These are phyloP conservation scores for Penicillium polonicum DNA, from an alignment of 2,329 filamentous ascomycete genomes.

Conservation along the genomic window DNA sequence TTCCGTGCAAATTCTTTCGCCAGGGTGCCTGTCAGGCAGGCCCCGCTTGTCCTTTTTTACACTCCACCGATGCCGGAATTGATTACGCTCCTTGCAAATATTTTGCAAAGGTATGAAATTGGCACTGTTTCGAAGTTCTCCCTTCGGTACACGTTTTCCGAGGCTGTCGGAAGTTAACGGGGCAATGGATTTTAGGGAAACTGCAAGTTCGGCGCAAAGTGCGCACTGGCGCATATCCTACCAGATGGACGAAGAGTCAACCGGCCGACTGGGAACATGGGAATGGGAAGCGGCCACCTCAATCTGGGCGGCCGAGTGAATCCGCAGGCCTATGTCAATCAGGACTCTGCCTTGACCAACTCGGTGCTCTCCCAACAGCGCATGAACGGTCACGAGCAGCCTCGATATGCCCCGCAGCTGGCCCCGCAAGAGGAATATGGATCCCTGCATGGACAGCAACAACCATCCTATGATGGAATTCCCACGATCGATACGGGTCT, in stretches of 20 bases:
- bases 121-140: background rate
- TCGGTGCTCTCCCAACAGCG: constrained; percentile 65
- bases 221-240: constrained; percentile 92
- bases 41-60: constrained; percentile 91
- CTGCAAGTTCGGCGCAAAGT: constrained; percentile 98
- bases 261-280: constrained; percentile 55
- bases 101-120: constrained; percentile 78
- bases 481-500: constrained; percentile 59
- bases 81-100: constrained; percentile 95
- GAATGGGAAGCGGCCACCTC: constrained; percentile 58
- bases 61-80: constrained; percentile 79
- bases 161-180: constrained; percentile 21
- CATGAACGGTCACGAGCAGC: constrained; percentile 50
- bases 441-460: constrained; percentile 45
- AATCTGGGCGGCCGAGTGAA: constrained; percentile 67
- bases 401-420: constrained; percentile 43
- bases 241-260: constrained; percentile 92
- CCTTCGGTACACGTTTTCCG: background rate
- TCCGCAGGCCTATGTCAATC: constrained; percentile 60
- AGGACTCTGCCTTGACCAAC: constrained; percentile 71
- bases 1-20: constrained; percentile 99
- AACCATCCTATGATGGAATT: constrained; percentile 49
- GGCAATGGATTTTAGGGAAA: constrained; percentile 65
- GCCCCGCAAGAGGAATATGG: constrained; percentile 46
- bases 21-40: constrained; percentile 96